A percentile compares a stretch with the other conserved stretches of the same genome.
phyloP scores from a whole-genome alignment of 139 green algal species.

The Chlorella sp. region DNA sequence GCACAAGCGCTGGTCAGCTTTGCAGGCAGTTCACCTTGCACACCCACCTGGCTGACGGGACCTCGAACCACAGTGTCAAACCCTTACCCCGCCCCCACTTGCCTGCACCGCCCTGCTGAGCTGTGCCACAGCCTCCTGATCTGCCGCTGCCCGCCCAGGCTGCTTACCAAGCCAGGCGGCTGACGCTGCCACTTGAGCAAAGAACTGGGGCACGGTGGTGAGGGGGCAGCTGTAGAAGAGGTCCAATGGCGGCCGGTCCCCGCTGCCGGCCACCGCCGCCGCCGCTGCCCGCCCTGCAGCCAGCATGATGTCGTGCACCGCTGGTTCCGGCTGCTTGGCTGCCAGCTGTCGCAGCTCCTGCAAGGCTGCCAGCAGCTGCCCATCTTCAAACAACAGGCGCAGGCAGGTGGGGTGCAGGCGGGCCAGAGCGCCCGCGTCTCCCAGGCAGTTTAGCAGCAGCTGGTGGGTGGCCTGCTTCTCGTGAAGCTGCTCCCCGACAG shows the following conservation, averaged over 20 bases:
- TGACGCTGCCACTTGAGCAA: constrained; percentile 12
- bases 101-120: constrained; percentile 17
- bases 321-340: neutral
- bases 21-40: neutral
- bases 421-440: neutral
- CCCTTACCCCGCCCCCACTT: neutral
- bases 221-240: constrained; percentile 22
- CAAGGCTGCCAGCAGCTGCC: neutral
- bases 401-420: constrained; percentile 4
- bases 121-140: neutral
- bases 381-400: constrained; percentile 10
- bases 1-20: neutral
- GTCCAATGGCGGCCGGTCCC: neutral
- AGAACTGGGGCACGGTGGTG: neutral
- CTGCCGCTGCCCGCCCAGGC: neutral
- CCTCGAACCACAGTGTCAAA: neutral
- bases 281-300: neutral
- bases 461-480: constrained; percentile 3
- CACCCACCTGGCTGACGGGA: neutral
- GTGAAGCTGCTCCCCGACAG: neutral
- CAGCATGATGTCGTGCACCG: neutral
- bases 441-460: constrained; percentile 13
- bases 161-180: neutral
- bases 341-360: neutral
- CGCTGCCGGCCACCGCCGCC: neutral